Evolutionary conservation across 73 alveolate species (phyloP).

Genomic region (Tetrahymena thermophila): DNA sequence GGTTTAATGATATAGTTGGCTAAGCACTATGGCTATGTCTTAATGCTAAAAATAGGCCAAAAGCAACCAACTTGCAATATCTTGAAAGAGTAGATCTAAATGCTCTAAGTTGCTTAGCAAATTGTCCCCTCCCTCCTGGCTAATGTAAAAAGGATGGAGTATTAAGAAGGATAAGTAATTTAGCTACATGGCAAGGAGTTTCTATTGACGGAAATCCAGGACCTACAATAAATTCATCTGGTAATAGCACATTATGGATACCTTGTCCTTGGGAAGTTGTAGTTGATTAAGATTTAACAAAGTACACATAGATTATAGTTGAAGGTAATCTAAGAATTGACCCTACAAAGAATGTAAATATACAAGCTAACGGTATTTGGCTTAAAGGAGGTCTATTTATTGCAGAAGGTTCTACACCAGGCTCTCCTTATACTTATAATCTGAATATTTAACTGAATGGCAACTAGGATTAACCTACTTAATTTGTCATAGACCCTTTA

Average conservation of each 20-base stretch:
- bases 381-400: slow-evolving; percentile 17
- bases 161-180: neutral
- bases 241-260: neutral
- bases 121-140: slow-evolving; percentile 1
- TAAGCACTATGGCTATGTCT: slow-evolving; percentile 12
- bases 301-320: neutral
- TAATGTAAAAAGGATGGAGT: neutral
- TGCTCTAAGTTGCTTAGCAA: slow-evolving; percentile 9
- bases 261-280: neutral
- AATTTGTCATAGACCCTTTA: slow-evolving; percentile 8
- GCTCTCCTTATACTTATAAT: neutral
- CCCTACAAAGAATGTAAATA: neutral
- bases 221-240: neutral
- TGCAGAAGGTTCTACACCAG: slow-evolving; percentile 25
- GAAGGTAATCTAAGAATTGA: slow-evolving; percentile 17
- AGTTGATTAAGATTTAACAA: neutral
- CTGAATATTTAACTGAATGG: neutral
- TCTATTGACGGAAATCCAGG: neutral
- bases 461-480: neutral
- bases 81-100: slow-evolving; percentile 5
- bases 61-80: neutral
- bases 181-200: slow-evolving; percentile 8
- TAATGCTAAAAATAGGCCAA: slow-evolving; percentile 5
- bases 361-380: slow-evolving; percentile 13
- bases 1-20: slow-evolving; percentile 19